phyloP scores from a whole-genome alignment of 306 rosid genomes.

The Casuarina equisetifolia region DNA sequence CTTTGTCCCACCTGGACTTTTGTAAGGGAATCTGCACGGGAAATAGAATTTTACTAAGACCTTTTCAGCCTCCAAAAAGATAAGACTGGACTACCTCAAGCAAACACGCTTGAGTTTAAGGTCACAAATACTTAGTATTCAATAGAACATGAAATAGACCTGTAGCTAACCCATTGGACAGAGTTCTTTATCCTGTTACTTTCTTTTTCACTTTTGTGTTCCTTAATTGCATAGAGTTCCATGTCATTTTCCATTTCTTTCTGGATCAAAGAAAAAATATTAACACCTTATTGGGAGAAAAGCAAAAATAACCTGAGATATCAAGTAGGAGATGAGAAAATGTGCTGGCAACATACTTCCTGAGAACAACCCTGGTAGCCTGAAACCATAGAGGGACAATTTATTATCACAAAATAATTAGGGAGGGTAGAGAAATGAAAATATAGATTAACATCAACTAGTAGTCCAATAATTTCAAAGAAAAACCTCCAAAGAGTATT shows the following conservation, averaged over 20 bases:
- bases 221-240: not conserved
- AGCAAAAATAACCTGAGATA: slow-evolving; percentile 56
- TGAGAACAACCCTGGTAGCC: slow-evolving; percentile 60
- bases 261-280: slow-evolving; percentile 14
- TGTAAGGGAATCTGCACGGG: slow-evolving; percentile 63
- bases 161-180: slow-evolving; percentile 17
- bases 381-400: slow-evolving; percentile 36
- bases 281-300: slow-evolving; percentile 23
- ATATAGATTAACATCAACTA: slow-evolving; percentile 20
- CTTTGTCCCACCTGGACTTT: slow-evolving; percentile 55
- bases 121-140: not conserved
- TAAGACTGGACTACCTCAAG: not conserved
- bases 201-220: too few relatives aligned
- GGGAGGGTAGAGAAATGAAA: slow-evolving; percentile 6
- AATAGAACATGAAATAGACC: slow-evolving; percentile 5
- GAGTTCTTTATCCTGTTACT: not conserved
- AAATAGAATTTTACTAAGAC: slow-evolving; percentile 35
- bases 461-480: slow-evolving; percentile 16
- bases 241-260: slow-evolving; percentile 10
- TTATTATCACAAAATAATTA: not conserved
- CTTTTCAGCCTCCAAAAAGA: slow-evolving; percentile 17
- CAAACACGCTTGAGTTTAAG: not conserved
- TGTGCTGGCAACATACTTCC: slow-evolving; percentile 45
- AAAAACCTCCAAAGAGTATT: slow-evolving; percentile 69
- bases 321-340: slow-evolving; percentile 66